Base-by-base conservation (phyloP, 2,329 filamentous ascomycete species). In the Claviceps citrina region DNA sequence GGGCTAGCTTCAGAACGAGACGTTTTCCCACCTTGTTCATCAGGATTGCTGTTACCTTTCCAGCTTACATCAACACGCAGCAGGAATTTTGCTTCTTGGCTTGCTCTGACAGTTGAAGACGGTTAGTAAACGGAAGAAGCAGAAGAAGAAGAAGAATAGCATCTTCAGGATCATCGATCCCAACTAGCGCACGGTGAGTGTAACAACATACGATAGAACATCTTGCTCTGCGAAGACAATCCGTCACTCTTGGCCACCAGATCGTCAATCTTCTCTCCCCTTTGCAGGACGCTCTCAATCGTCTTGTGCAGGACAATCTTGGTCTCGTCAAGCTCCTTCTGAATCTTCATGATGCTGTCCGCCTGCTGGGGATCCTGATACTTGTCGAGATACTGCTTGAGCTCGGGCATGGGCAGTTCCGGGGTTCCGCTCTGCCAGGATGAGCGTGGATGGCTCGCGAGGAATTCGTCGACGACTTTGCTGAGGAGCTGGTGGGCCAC, bases 271-370 rank as follows among this genome's bases (percentile, higher is more conserved):
- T 95, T 96, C 75, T 96, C 87, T 31, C 87, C 91, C 46, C 91
- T 75, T 68, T 95, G 81, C 54, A 95, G 62, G 39, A 71, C 78
- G 54, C 76, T 83, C 67, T 93, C 82, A 53, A 94, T 95, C 33
- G 91, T 95, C 74, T 96, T 93, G 66, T 96, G 86, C 52, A 98
- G 70, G 44, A 94, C 81, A 56, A 93, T 87, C 73, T 95, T 96
- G 45, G 89, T 96, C 70, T 95, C 87, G 56, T 96, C 87, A 45
- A 98, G 71, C 66, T 98, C 86, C 65, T 85, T 82, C 63, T 96
- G 89, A 53, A 98, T 95, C 71, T 85, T 87, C 69, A 85, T 76
- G 57, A 96, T 93, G 62, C 80, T 89, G 65, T 93, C 86, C 49
- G 85, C 87, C 64, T 93, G 74, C 54, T 78, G 70, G 10, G 89